Percentiles rank a stretch among this genome's conserved stretches.
Evolutionary conservation across 164 flowering plant species (phyloP).

Genomic region (Dillenia suffruticosa): DNA sequence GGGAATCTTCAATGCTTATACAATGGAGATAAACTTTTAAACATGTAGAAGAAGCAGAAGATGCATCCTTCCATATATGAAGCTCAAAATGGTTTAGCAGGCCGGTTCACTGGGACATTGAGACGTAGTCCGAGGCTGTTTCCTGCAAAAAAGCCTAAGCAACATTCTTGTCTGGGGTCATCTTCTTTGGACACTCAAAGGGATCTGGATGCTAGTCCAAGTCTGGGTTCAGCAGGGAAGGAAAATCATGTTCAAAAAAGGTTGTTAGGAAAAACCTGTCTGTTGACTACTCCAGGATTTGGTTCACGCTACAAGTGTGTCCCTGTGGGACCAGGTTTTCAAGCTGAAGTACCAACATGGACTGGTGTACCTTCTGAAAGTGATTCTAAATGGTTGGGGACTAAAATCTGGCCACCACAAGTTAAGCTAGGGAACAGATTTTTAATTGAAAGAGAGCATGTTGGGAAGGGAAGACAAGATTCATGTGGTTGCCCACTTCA

Average conservation of each 20-base stretch:
- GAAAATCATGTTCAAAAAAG: constrained; percentile 5
- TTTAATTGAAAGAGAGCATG: constrained; percentile 43
- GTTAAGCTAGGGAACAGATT: constrained; percentile 12
- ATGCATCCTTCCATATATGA: constrained; percentile 84
- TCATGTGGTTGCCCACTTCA: constrained; percentile 53
- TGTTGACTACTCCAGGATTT: constrained; percentile 12
- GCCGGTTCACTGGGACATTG: constrained; percentile 33
- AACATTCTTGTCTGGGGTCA: constrained; percentile 19
- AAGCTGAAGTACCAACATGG: constrained; percentile 76
- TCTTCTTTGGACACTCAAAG: constrained; percentile 12
- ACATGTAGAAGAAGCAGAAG: constrained; percentile 58
- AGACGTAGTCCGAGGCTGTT: constrained; percentile 39
- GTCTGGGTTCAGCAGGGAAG: constrained; percentile 4
- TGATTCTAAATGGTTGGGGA: constrained; percentile 78
- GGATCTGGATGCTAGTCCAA: constrained; percentile 11
- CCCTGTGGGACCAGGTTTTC: constrained; percentile 53
- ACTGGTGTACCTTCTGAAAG: constrained; percentile 36
- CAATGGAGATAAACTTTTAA: not conserved
- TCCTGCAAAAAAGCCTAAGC: constrained; percentile 21
- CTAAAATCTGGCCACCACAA: constrained; percentile 57
- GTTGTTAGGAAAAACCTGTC: constrained; percentile 15
- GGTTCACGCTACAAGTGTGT: constrained; percentile 19
- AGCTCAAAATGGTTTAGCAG: constrained; percentile 26
- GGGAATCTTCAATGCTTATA: too few relatives aligned
- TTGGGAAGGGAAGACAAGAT: constrained; percentile 76